Base-by-base conservation (phyloP, 2,329 filamentous ascomycete species). In the Akanthomyces muscarius region DNA sequence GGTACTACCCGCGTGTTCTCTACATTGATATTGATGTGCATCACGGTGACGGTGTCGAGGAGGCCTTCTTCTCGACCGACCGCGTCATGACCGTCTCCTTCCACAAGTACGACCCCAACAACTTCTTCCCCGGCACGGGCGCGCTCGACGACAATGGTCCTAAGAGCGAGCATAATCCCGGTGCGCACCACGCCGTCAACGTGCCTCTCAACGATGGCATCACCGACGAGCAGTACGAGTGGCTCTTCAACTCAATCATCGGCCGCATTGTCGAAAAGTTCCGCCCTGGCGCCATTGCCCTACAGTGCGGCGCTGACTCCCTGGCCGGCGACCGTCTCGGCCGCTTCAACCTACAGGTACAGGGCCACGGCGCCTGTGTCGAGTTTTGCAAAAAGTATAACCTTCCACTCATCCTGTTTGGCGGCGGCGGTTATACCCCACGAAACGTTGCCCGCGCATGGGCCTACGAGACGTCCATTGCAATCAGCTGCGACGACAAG, bases 21-120 rank as follows among this genome's bases (percentile, higher is more conserved):
- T 97, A 98, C 76, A 93, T 98, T 69, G 92, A 96, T 72, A 96
- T 96, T 68, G 92, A 96, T 73, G 91, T 96, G 1, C 92, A 96
- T 73, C 92, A 96, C 68, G 92, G 92, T 65, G 92, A 96, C 72
- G 92, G 92, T 57, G 92, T 96, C 21, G 92, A 96, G 74, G 90
- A 96, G 76, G 92, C 92, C 3, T 96, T 96, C 73, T 92, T 91
- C 78, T 92, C 90, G 11, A 92, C 91, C 25, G 91, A 96, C 72
- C 86, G 92, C 62, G 92, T 96, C 68, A 91, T 96, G 82, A 97
- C 94, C 0, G 87, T 96, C 44, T 96, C 92, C 36, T 97, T 97
- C 75, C 95, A 99, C 81, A 97, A 98, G 76, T 98, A 95, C 77
- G 93, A 96, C 70, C 91, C 88, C 67, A 73, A 81, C 59, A 83